Base-by-base conservation (phyloP, 371 early-diverging fungal species). In the Apophysomyces sp. region DNA sequence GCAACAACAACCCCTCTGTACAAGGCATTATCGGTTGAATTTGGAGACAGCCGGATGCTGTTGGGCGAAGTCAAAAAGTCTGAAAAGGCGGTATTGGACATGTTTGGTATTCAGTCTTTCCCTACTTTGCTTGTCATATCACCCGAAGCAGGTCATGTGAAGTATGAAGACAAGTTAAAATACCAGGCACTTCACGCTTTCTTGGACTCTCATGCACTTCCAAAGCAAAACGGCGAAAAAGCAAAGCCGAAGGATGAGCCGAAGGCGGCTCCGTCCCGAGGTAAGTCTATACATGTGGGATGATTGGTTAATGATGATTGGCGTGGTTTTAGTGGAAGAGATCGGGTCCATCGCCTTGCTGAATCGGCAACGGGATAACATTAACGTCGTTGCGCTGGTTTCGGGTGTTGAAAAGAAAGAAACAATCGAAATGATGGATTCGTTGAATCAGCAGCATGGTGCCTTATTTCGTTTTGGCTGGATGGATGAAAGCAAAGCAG, bases 21-120 rank as follows among this genome's bases (percentile, higher is more conserved):
- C 80, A 94, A 94, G 71, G 92, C 93, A 18, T 63, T 97, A 8
- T 91, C 94, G 3, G 83, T 90, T 27, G 91, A 90, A 53, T 91
- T 87, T 69, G 69, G 59, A 2, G 73, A 82, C 52, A 78, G 83
- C 57, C 83, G 85, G 28, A 71, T 95, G 71, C 41, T 81, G 36
- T 78, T 95, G 36, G 96, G 91, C 3, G 90, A 91, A 61, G 89
- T 92, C 3, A 80, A 84, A 37, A 70, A 80, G 13, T 73, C 89
- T 0, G 86, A 83, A 44, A 72, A 73, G 58, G 80, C 63, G 2
- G 55, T 86, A 24, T 53, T 85, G 37, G 77, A 74, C 2, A 72
- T 74, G 55, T 88, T 86, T 61, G 82, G 83, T 27, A 60, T 94
- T 12, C 63, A 77, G 8, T 60, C 72, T 4, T 86, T 86, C 52